Base-by-base conservation (phyloP, 192 early-diverging fungal genomes). In the Entomortierella lignicola region DNA sequence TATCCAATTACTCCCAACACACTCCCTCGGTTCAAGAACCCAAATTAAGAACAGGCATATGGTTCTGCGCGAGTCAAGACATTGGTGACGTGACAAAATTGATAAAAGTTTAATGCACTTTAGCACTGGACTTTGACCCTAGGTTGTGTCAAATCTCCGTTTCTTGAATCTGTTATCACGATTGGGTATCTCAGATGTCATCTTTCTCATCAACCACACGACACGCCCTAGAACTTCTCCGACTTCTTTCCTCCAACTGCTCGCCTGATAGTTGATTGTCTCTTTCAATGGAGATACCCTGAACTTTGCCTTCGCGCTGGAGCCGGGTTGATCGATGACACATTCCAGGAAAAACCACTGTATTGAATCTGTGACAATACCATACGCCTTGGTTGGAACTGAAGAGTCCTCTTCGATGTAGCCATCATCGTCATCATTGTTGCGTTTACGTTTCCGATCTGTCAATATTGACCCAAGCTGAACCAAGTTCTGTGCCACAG, bases 271-370 rank as follows among this genome's bases (percentile, higher is more conserved):
- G 66, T 68, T 68, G 44, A 68, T 21, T 29, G 58, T 51, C 13
- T 48, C 56, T 0, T 43, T 26, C 66, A 68, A 41, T 27, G 21
- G 47, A 43, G 66, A 68, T n/a, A 68, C 58, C 66, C 32, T 60
- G 67, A 65, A 65, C 51, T 53, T 65, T 47, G 63, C 50, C 2
- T 6, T 6, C 52, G 29, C 23, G 39, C 63, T 15, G 39, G 39
- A 10, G 56, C 52, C 56, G 4, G 67, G 42, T 43, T 1, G 67
- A 42, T 60, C 58, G 25, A 69, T 54, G 12, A 17, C 54, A 27
- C 71, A 73, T 59, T 81, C 79, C 58, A 81, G 47, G 55, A 81
- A 81, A 50, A 52, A 67, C 64, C 69, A 81, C 39, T 30, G 10
- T 21, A 23, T 8, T 17, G 69, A 50, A 58, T 72, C 42, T 2